Evolutionary conservation across 495 filamentous ascomycete genomes (phyloP), one percentile per base, ranked within the genome.

Genomic region (Daldinia loculata): DNA sequence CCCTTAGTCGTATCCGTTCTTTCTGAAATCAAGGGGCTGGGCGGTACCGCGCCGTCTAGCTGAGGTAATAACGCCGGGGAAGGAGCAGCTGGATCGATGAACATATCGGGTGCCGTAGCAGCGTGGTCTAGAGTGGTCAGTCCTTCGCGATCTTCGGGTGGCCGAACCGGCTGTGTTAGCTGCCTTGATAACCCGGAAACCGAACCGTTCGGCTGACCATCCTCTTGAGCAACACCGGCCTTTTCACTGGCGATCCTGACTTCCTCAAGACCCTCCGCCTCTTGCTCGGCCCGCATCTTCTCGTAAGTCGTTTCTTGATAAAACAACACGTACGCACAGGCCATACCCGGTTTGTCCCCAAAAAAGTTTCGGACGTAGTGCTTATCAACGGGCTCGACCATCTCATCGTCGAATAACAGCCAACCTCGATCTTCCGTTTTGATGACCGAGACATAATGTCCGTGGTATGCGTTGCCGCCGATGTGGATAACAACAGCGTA

Each of bases 401-500:
- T 91, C 82, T 99, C 95, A 77, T 99, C 95, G 72, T 99, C 95
- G 69, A 99, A 99, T 4, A 99, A 81, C 60, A 99, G 77, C 95
- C 95, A 99, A 27, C 95, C 95, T 22, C 92, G 88, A 76, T 98
- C 95, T 76, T 97, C 89, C 1, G 95, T 99, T 79, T 99, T 99
- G 83, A 99, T 95, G 32, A 99, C 94, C 8, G 94, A 91, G 36
- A 99, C 94, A 71, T 99, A 99, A 75, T 99, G 95, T 11, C 95
- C 95, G 74, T 98, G 96, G 74, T 97, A 98, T 0, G 95, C 95
- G 6, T 95, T 96, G n/a, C 94, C 94, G 27, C 95, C 95, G 63
- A 99, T 98, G 73, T 99, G 95, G 11, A 99, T 93, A n/a, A 99
- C 94, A 22, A 99, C 94, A 1, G 96, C 96, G 76, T 99, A 99